Conservation (phyloP, 2,329 filamentous ascomycete species). For the Aspergillus spinulosporus region DNA sequence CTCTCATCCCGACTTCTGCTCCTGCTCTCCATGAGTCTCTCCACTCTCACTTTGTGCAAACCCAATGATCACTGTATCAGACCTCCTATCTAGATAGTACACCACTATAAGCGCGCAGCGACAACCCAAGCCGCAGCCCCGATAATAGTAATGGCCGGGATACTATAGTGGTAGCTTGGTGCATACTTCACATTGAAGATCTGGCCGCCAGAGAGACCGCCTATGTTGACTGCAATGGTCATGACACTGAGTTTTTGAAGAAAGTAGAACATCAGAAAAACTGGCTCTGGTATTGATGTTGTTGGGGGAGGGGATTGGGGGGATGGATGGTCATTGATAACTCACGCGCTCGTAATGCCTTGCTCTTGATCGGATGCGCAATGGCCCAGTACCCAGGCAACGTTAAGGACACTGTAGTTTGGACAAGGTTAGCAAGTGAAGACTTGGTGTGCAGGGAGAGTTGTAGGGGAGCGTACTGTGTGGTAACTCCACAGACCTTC, state of each 20-base stretch:
- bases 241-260: not conserved
- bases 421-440: not conserved
- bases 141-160: not conserved
- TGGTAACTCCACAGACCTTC: not conserved
- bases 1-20: no score
- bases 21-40: no score
- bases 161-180: not conserved
- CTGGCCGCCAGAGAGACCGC: not conserved
- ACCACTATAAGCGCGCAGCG: not conserved
- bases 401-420: not conserved
- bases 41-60: no score
- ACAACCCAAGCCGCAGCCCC: not conserved
- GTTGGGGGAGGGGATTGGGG: no score
- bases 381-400: not conserved
- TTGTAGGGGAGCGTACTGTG: not conserved
- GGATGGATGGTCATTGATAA: no score
- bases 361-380: not conserved
- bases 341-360: not conserved
- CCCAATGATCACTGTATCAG: no score
- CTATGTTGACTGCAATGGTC: not conserved
- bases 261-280: no score
- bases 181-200: not conserved
- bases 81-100: not conserved
- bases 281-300: no score
- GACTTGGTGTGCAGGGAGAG: not conserved